These are phyloP conservation scores for Dichotomopilus funicola DNA, from an alignment of 2,329 filamentous ascomycete species.

Conservation along the genomic window DNA sequence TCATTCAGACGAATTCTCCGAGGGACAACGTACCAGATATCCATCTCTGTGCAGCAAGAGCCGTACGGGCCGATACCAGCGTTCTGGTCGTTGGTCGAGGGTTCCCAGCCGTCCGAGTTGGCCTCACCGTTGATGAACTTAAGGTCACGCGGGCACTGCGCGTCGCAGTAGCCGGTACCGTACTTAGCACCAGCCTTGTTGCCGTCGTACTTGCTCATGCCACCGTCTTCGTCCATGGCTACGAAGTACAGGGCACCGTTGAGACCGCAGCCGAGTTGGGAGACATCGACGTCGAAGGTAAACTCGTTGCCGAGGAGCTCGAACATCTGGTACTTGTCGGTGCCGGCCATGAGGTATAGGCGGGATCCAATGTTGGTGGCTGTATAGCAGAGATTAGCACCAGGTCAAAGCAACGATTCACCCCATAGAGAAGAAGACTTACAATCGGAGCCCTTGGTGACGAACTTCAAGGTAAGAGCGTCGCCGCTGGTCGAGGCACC, in stretches of 20 bases:
- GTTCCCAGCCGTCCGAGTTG: constrained; percentile 46
- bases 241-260: constrained; percentile 67
- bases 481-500: constrained; percentile 47
- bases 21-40: constrained; percentile 25
- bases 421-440: background rate
- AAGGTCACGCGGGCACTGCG: constrained; percentile 47
- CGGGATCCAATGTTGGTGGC: constrained; percentile 47
- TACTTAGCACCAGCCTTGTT: constrained; percentile 48
- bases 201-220: constrained; percentile 41
- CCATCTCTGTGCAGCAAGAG: constrained; percentile 59
- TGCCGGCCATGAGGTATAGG: constrained; percentile 57
- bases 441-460: constrained; percentile 43
- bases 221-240: constrained; percentile 54
- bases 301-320: constrained; percentile 61
- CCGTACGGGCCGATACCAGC: constrained; percentile 46
- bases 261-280: constrained; percentile 59
- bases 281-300: constrained; percentile 66
- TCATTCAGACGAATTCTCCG: too few relatives aligned
- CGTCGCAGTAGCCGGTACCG: constrained; percentile 53
- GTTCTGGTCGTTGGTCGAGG: constrained; percentile 48
- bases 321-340: constrained; percentile 57
- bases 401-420: background rate
- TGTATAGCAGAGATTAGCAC: background rate
- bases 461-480: constrained; percentile 50
- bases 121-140: constrained; percentile 53